Conservation (phyloP, 2,329 filamentous ascomycete species). For the Beauveria sp. region DNA sequence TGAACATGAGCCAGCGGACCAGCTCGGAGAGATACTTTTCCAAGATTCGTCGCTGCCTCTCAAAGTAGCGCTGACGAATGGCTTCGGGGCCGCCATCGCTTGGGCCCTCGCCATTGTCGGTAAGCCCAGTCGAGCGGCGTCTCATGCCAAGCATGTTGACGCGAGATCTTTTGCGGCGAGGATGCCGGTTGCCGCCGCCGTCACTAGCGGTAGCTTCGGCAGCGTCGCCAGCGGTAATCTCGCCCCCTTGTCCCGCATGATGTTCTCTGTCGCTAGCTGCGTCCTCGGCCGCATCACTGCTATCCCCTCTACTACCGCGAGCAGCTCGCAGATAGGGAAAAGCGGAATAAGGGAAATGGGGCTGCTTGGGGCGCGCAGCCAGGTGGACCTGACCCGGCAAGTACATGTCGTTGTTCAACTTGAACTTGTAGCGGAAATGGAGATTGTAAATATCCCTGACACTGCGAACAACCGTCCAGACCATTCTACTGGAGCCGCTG, state of each 20-base stretch:
- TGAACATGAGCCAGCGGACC: constrained; percentile 95
- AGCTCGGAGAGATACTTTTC: constrained; percentile 89
- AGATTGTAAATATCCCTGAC: constrained; percentile 87
- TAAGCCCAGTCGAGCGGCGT: constrained; percentile 44
- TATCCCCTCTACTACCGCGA: constrained; percentile 69
- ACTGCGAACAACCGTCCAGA: constrained; percentile 85
- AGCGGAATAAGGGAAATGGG: constrained; percentile 80
- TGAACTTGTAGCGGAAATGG: constrained; percentile 87
- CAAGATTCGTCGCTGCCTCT: constrained; percentile 75
- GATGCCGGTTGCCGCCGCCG: constrained; percentile 23
- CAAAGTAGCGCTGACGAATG: constrained; percentile 57
- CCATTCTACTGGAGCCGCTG: constrained; percentile 91
- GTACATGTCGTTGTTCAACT: constrained; percentile 76
- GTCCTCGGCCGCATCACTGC: constrained; percentile 66
- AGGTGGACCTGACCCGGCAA: constrained; percentile 59
- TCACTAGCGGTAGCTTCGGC: constrained; percentile 41
- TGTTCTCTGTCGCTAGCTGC: constrained; percentile 26
- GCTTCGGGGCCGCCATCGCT: constrained; percentile 47
- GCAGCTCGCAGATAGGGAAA: constrained; percentile 84
- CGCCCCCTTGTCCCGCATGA: constrained; percentile 29
- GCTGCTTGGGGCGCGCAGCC: constrained; percentile 68
- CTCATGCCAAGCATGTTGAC: constrained; percentile 46
- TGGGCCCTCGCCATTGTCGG: constrained; percentile 26
- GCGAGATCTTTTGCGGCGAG: constrained; percentile 42
- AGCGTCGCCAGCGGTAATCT: constrained; percentile 55